Evolutionary conservation across 2,329 filamentous ascomycete species (phyloP), one percentile per base, ranked within the genome.

Genomic region (Curvularia spicifera): DNA sequence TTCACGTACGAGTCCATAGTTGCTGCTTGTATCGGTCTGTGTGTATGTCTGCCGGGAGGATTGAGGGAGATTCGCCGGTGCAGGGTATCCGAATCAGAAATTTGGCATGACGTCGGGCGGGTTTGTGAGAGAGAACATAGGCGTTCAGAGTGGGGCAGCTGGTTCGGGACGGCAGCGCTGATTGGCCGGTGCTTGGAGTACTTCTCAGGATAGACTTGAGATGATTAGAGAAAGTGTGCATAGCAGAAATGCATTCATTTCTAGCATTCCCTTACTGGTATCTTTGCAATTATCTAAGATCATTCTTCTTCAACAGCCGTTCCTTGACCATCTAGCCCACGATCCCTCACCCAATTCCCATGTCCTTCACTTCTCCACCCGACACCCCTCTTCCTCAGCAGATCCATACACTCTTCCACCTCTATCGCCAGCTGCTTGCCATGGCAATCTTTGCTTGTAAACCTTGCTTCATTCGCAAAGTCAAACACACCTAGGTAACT

Each of bases 1-100:
- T 22, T 33, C 29, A 56, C 73, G 26, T 71, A 78, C 77, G 72
- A 70, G 42, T 79, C 77, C 77, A 79, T 78, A 47, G 15, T 56
- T 31, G 15, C 47, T 51, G 50, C 7, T 5, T 37, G n/a, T 37
- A 18, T 37, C 35, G 15, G 13, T 37, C 42, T 26, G 42, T 46
- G 45, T 50, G 12, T 22, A 7, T 51, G 37, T 47, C 18, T 31
- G 28, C 10, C 44, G 29, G 44, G 12, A 29, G 15, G 44, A 13
- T 47, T 10, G n/a, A 33, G 44, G 31, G 18, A 33, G 44, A 47
- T 22, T 47, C n/a, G 28, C 44, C 28, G 44, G 13, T 35, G 44
- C 44, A 47, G 29, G 28, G 44, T 47, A 47, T 47, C 44, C 44
- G 29, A 47, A 47, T 47, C 44, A 47, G 44, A 47, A 47, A 47